Evolutionary conservation across 148 eudicot species (phyloP).

Genomic region (Dianthus caryophyllus): DNA sequence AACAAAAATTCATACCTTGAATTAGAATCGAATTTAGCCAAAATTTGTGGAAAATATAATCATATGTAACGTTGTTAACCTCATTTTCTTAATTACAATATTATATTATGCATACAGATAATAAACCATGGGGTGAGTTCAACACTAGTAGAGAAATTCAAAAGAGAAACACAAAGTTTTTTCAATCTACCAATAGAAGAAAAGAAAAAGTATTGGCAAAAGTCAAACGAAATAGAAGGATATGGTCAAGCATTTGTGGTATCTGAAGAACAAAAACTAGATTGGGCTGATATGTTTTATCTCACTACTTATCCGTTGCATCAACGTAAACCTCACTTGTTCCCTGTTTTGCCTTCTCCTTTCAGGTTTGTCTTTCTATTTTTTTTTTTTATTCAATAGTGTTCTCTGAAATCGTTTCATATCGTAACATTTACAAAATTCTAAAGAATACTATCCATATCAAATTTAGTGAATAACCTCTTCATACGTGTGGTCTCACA

Average conservation of each 20-base stretch:
- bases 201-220: slow-evolving; percentile 31
- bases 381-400: too few relatives aligned
- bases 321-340: slow-evolving; percentile 17
- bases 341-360: slow-evolving; percentile 23
- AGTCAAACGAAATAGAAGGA: slow-evolving; percentile 23
- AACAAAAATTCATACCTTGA: too few relatives aligned
- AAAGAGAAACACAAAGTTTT: slow-evolving; percentile 17
- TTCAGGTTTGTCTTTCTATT: slow-evolving; percentile 12
- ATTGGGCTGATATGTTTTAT: slow-evolving; percentile 35
- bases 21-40: too few relatives aligned
- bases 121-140: slow-evolving; percentile 32
- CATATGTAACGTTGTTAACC: too few relatives aligned
- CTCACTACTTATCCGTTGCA: slow-evolving; percentile 23
- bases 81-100: too few relatives aligned
- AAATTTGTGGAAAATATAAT: too few relatives aligned
- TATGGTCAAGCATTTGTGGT: slow-evolving; percentile 34
- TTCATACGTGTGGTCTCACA: too few relatives aligned
- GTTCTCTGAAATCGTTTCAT: too few relatives aligned
- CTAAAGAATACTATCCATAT: too few relatives aligned
- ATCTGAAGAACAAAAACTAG: slow-evolving; percentile 38
- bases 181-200: slow-evolving; percentile 31
- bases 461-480: too few relatives aligned
- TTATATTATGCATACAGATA: slow-evolving; percentile 16
- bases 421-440: too few relatives aligned
- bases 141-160: slow-evolving; percentile 25